Percentiles rank a stretch among this genome's conserved stretches.
Evolutionary conservation across 345 rosid genomes (phyloP).

Genomic region (Populus simonii): DNA sequence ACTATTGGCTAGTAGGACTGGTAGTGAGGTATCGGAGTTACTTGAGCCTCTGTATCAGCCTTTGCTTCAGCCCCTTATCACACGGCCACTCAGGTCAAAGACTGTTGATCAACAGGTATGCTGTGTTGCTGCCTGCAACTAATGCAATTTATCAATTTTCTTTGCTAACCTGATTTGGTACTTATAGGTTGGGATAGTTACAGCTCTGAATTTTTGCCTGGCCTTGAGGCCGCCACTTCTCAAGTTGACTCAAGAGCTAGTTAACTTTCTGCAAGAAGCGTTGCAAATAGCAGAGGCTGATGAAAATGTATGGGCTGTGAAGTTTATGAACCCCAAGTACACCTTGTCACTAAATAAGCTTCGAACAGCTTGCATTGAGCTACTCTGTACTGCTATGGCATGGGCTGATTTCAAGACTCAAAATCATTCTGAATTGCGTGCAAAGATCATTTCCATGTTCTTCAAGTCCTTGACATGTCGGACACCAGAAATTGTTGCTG

Average conservation of each 20-base stretch:
- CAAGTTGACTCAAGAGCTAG: conserved; percentile 88
- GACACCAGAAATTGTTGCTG: conserved; percentile 93
- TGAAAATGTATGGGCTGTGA: conserved; percentile 84
- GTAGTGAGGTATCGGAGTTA: conserved; percentile 95
- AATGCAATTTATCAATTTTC: conserved; percentile 4
- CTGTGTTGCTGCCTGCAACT: neutral
- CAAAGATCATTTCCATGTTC: conserved; percentile 96
- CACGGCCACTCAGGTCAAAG: conserved; percentile 83
- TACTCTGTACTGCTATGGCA: conserved; percentile 96
- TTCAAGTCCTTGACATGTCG: conserved; percentile 94
- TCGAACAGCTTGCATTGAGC: conserved; percentile 94
- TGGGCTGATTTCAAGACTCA: conserved; percentile 93
- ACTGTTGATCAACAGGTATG: conserved; percentile 97
- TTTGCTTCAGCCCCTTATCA: conserved; percentile 83
- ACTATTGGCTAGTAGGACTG: conserved; percentile 95
- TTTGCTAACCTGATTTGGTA: conserved; percentile 26
- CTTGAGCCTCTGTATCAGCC: conserved; percentile 87
- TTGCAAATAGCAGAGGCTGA: conserved; percentile 98
- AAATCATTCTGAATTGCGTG: conserved; percentile 76
- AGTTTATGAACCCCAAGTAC: conserved; percentile 84
- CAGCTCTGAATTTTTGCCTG: conserved; percentile 92
- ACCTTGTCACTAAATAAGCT: conserved; percentile 80
- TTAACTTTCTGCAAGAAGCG: conserved; percentile 98
- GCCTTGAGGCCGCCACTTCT: conserved; percentile 97
- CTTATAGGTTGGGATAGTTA: conserved; percentile 87